phyloP scores from a whole-genome alignment of 2,329 filamentous ascomycete species.

The Penicillium sp. region DNA sequence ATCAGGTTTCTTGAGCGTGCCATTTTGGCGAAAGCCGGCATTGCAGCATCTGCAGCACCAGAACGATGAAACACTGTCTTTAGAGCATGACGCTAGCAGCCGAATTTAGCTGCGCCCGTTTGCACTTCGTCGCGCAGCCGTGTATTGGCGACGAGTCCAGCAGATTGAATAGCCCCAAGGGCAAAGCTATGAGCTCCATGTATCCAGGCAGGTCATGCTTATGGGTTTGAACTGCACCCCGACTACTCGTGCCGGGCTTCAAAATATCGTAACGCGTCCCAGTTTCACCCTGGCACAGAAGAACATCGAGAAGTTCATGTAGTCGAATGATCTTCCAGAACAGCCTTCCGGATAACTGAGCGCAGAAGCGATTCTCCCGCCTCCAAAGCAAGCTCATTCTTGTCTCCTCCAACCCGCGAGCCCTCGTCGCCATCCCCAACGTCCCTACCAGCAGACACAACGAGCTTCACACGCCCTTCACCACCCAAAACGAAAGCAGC shows the following conservation, averaged over 20 bases:
- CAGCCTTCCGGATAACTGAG: slow-evolving; percentile 31
- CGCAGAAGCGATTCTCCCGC: slow-evolving; percentile 35
- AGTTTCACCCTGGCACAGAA: neutral
- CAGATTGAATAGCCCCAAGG: neutral
- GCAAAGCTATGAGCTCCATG: neutral
- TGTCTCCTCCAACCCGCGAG: slow-evolving; percentile 2
- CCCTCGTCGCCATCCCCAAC: slow-evolving; percentile 13
- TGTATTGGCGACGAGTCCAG: neutral
- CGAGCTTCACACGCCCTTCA: slow-evolving; percentile 41
- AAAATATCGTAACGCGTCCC: neutral
- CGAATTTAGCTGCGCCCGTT: neutral
- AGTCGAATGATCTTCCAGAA: slow-evolving; percentile 17
- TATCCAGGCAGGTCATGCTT: neutral
- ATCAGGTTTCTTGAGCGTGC: neutral
- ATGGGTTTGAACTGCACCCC: neutral
- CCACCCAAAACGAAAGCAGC: slow-evolving; percentile 39
- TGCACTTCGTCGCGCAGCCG: neutral
- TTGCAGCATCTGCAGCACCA: neutral
- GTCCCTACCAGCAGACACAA: slow-evolving; percentile 24
- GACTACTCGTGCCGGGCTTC: neutral
- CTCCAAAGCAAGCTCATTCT: slow-evolving; percentile 19
- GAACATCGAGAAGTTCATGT: slow-evolving; percentile 9
- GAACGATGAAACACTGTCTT: too few relatives aligned
- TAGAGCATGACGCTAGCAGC: too few relatives aligned
- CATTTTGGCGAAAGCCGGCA: neutral